These are phyloP conservation scores for Alternaria conjuncta DNA, from an alignment of 2,329 filamentous ascomycete genomes.

Conservation along the genomic window DNA sequence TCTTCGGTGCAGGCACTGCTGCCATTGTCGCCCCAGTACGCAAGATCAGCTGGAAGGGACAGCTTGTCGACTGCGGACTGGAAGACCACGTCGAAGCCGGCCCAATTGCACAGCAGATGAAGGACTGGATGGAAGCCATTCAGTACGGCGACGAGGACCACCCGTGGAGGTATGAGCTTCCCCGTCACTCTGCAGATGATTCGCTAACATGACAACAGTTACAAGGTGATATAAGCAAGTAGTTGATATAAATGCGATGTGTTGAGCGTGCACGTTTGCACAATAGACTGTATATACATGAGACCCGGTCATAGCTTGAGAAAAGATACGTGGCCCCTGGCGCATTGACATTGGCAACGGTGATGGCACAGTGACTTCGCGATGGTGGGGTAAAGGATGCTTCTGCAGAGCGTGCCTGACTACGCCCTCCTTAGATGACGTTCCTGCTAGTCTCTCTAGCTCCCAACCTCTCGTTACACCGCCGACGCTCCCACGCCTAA, in stretches of 20 bases:
- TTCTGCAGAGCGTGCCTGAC: constrained; percentile 15
- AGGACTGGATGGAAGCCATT: constrained; percentile 94
- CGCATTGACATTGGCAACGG: not conserved
- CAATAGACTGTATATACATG: not conserved
- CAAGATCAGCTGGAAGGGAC: constrained; percentile 85
- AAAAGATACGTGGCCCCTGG: not conserved
- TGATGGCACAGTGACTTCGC: not conserved
- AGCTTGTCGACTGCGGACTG: constrained; percentile 82
- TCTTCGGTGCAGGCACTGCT: constrained; percentile 92
- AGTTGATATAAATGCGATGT: not conserved
- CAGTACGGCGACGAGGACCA: constrained; percentile 90
- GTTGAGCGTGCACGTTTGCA: not conserved
- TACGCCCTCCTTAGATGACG: constrained; percentile 10
- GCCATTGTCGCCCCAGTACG: constrained; percentile 92
- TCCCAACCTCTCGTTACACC: constrained; percentile 12
- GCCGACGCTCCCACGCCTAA: not conserved
- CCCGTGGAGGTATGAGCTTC: constrained; percentile 76
- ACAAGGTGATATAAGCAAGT: constrained; percentile 29
- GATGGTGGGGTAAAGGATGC: constrained; percentile 13
- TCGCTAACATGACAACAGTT: constrained; percentile 34
- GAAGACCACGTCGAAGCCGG: constrained; percentile 84
- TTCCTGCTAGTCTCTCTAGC: constrained; percentile 7
- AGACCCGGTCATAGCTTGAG: not conserved
- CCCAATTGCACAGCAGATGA: constrained; percentile 83
- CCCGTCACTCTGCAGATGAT: not conserved